Evolutionary conservation across 2,329 filamentous ascomycete species (phyloP), one percentile per base, ranked within the genome.

Genomic region (Talaromyces funiculosus): DNA sequence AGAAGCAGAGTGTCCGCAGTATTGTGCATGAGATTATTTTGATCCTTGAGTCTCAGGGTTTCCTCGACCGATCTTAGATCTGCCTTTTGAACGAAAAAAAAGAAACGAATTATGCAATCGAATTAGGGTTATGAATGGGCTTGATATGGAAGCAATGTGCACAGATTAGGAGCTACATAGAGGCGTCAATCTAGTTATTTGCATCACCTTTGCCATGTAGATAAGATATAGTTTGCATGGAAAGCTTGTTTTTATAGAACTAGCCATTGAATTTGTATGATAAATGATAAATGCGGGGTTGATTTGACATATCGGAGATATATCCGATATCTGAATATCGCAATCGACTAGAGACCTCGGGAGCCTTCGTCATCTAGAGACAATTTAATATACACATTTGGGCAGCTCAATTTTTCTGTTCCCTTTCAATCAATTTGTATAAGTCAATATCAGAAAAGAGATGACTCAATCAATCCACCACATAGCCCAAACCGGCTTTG

Each of bases 11-110:
- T 66, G 92, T 97, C 53, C 85, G 94, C 71, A 94, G 90, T 62
- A 93, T 93, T 64, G 94, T 99, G 57, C 94, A 99, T 81, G 90
- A 97, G 84, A 97, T 99, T 71, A 84, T 99, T 65, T 82, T 99
- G 71, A 78, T 97, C 79, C 82, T 99, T 62, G 94, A 99, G 85
- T 89, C 88, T 74, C 83, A 89, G 71, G 94, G 94, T 54, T 84
- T 96, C 71, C 81, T 99, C 71, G 93, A 97, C 67, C 81, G 85
- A 81, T 72, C 76, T 60, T 80, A 68, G 51, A 22, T n/a, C 18
- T 22, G 4, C 18, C n/a, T n/a, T 16, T 22, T 24, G 10, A 24
- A 37, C 14, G 14, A 38, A n/a, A 26, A 37, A 12, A 37, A n/a
- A 33, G 47, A 35, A 33, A 54, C 8, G 51, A 54, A 35, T 37